Evolutionary conservation across 2,329 filamentous ascomycete species (phyloP), one percentile per base, ranked within the genome.

Genomic region (Plenodomus lindquistii): DNA sequence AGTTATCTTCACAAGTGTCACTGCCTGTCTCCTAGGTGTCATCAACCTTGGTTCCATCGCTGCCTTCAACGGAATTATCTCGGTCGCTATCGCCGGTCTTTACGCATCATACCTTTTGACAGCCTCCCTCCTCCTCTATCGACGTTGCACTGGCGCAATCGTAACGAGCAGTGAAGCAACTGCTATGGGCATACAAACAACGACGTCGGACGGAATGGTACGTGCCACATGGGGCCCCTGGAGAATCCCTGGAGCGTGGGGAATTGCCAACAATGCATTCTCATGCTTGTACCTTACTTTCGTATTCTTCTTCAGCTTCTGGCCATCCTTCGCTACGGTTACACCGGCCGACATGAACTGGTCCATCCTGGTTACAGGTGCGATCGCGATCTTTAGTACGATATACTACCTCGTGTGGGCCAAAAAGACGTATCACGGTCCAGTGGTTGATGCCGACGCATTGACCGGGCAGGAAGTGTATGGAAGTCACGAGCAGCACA

Each of bases 1-100:
- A 2, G 57, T 68, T 15, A 48, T 47, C 21, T 37, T 54, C 11
- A 63, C 63, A 13, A 65, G 74, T 17, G 48, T 72, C 7, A 61
- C 77, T 20, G 71, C 73, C 22, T 59, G 67, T 19, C 60, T 79
- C 3, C 68, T 81, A 16, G 72, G 73, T 0, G 64, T 81, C 16
- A 76, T 81, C 61, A 79, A 79, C 54, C 73, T 81, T 48, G 78
- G 77, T 3, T 62, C 60, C 1, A 46, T 57, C 8, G 50, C 53
- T 4, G 65, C 61, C 3, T 69, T 67, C 55, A 65, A 61, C 38
- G 61, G 54, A 16, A 53, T 69, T 35, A 60, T 65, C n/a, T 66
- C 62, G 15, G 46, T 69, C 6, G 52, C 56, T 8, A 60, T 68
- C n/a, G 60, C 56, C 1, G 62, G 62, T 3, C 48, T 68, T 15